phyloP scores from a whole-genome alignment of 805 yeast species.

The Metschnikowia similis region DNA sequence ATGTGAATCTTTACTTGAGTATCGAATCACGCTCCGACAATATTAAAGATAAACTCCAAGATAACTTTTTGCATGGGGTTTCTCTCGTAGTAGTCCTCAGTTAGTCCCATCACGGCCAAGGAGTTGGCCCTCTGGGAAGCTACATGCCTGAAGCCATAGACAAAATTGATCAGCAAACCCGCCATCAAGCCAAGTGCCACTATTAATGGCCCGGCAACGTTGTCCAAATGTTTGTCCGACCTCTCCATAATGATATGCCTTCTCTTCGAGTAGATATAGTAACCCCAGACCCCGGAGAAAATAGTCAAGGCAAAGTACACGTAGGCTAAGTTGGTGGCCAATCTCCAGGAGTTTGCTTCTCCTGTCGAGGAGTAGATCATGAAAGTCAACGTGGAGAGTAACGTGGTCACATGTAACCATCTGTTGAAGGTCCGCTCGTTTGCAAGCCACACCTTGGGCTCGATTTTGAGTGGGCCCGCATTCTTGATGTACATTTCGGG shows the following conservation, averaged over 20 bases:
- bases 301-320: constrained; percentile 75
- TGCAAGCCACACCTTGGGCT: constrained; percentile 98
- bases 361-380: constrained; percentile 74
- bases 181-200: constrained; percentile 65
- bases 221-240: constrained; percentile 84
- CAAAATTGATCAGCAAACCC: constrained; percentile 69
- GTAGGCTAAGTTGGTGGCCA: constrained; percentile 73
- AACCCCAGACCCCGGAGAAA: constrained; percentile 88
- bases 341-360: constrained; percentile 55
- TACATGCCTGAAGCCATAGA: constrained; percentile 47
- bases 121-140: constrained; percentile 15
- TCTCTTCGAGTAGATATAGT: constrained; percentile 67
- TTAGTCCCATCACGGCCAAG: constrained; percentile 21
- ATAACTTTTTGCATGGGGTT: constrained; percentile 33
- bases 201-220: constrained; percentile 82
- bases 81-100: constrained; percentile 25
- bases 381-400: constrained; percentile 81
- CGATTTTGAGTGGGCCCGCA: constrained; percentile 89
- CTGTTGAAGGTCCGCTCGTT: constrained; percentile 95
- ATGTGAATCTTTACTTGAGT: neutral
- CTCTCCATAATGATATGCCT: constrained; percentile 71
- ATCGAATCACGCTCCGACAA: constrained; percentile 18
- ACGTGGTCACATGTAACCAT: constrained; percentile 87
- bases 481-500: constrained; percentile 79
- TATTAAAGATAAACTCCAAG: constrained; percentile 30